Percentiles rank a stretch among this genome's conserved stretches.
Evolutionary conservation across 73 alveolate species (phyloP).

Genomic region (Durusdinium trenchii): DNA sequence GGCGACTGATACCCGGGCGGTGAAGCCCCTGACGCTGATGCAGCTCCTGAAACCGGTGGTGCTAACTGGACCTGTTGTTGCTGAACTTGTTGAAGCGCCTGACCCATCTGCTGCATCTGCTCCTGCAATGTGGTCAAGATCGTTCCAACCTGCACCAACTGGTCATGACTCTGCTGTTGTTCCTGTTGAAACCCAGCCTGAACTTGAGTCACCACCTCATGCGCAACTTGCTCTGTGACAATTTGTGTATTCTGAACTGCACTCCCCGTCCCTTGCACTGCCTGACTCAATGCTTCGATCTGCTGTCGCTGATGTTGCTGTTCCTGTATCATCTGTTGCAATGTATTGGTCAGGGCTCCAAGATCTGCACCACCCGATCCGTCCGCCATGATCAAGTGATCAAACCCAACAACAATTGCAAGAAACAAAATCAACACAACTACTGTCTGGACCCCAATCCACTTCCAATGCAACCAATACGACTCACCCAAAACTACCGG

Average conservation of each 20-base stretch:
- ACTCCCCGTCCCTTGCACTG: not conserved
- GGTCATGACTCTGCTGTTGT: not conserved
- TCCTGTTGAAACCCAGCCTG: not conserved
- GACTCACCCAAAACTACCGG: too few species aligned
- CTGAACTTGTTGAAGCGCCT: not conserved
- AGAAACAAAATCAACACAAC: too few species aligned
- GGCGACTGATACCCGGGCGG: not conserved
- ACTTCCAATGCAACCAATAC: too few species aligned
- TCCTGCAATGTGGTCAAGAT: not conserved
- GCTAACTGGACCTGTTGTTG: not conserved
- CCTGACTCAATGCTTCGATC: not conserved
- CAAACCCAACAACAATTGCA: too few species aligned
- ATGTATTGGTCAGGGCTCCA: not conserved
- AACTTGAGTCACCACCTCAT: not conserved
- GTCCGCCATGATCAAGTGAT: conserved; percentile 12
- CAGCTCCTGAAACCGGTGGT: not conserved
- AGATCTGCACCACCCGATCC: not conserved
- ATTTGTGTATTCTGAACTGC: not conserved
- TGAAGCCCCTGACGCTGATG: not conserved
- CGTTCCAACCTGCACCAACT: not conserved
- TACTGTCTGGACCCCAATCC: too few species aligned
- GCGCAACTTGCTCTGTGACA: not conserved
- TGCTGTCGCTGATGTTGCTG: not conserved
- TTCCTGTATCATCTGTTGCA: not conserved
- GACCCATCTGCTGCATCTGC: not conserved